Percentiles rank a stretch among this genome's conserved stretches.
These are phyloP conservation scores for Nakaseomyces kungkrabaensis DNA, from an alignment of 1,139 yeast genomes.

Conservation along the genomic window DNA sequence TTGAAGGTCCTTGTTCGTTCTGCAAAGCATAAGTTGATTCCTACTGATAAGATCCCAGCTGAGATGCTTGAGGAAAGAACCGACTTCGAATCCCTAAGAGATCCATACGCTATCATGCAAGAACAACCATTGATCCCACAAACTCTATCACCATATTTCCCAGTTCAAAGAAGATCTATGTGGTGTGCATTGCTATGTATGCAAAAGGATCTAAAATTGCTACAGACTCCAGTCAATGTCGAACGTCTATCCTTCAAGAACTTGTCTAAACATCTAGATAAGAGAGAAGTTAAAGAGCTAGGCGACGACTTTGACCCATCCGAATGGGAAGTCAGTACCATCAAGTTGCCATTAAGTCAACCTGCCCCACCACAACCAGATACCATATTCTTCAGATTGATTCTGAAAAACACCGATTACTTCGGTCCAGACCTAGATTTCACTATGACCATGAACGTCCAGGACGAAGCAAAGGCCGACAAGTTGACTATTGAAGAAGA, in stretches of 20 bases:
- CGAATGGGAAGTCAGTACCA: conserved; percentile 51
- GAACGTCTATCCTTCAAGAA: conserved; percentile 31
- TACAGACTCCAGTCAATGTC: conserved; percentile 55
- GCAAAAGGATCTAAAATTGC: conserved; percentile 70
- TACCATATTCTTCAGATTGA: conserved; percentile 50
- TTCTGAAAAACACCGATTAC: conserved; percentile 56
- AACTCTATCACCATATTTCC: conserved; percentile 67
- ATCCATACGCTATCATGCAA: conserved; percentile 59
- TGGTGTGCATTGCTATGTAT: conserved; percentile 64
- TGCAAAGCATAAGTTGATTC: conserved; percentile 42
- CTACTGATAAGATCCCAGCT: conserved; percentile 21
- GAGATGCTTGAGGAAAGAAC: conserved; percentile 42
- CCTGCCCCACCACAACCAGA: conserved; percentile 68
- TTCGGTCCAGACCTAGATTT: conserved; percentile 65
- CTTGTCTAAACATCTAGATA: conserved; percentile 22
- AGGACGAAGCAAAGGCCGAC: conserved; percentile 21
- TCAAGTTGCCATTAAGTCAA: conserved; percentile 59
- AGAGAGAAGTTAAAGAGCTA: conserved; percentile 22
- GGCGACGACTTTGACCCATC: conserved; percentile 31
- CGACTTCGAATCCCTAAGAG: conserved; percentile 54
- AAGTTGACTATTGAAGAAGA: conserved; percentile 33
- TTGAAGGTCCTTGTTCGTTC: conserved; percentile 70
- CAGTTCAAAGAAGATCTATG: conserved; percentile 40
- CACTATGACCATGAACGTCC: conserved; percentile 53
- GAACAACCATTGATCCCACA: conserved; percentile 57